Percentiles rank a stretch among this genome's conserved stretches.
Conservation (phyloP, 2,329 filamentous ascomycete species). For the Microcera coccophila region DNA sequence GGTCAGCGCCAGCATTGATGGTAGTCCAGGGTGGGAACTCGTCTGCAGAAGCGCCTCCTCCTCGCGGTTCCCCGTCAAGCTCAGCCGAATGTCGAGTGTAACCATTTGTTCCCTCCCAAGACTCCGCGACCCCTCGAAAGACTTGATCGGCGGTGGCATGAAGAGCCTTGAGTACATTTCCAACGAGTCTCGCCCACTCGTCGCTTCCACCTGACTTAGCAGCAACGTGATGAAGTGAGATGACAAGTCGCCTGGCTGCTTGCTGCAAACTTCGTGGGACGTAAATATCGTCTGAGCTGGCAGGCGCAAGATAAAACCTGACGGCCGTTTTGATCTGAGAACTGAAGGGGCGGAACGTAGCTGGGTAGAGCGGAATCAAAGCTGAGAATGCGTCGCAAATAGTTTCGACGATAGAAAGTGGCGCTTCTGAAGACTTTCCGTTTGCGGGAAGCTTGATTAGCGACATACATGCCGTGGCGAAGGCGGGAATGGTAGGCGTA, state of each 20-base stretch:
- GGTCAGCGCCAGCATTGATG: slow-evolving; percentile 67
- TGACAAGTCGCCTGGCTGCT: slow-evolving; percentile 60
- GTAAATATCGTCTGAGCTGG: slow-evolving; percentile 47
- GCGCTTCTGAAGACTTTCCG: slow-evolving; percentile 28
- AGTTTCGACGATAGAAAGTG: slow-evolving; percentile 56
- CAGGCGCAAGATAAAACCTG: slow-evolving; percentile 60
- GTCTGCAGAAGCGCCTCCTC: slow-evolving; percentile 43
- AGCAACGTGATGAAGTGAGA: slow-evolving; percentile 73
- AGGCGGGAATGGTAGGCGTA: slow-evolving; percentile 72
- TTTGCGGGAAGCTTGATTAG: slow-evolving; percentile 49
- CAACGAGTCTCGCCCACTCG: slow-evolving; percentile 71
- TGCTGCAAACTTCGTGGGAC: slow-evolving; percentile 51
- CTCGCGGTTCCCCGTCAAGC: slow-evolving; percentile 44
- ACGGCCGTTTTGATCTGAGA: slow-evolving; percentile 63
- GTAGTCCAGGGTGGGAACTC: slow-evolving; percentile 69
- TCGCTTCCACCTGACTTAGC: slow-evolving; percentile 72
- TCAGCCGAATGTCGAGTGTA: slow-evolving; percentile 42
- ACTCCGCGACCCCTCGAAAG: slow-evolving; percentile 74
- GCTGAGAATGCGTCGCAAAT: slow-evolving; percentile 68
- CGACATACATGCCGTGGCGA: slow-evolving; percentile 69
- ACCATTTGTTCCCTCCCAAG: slow-evolving; percentile 67
- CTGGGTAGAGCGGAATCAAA: slow-evolving; percentile 75
- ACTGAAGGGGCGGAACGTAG: slow-evolving; percentile 74
- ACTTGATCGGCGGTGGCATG: slow-evolving; percentile 72
- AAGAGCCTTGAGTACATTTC: slow-evolving; percentile 56